phyloP scores from a whole-genome alignment of 139 green algal genomes.

The Pleodorina starrii region DNA sequence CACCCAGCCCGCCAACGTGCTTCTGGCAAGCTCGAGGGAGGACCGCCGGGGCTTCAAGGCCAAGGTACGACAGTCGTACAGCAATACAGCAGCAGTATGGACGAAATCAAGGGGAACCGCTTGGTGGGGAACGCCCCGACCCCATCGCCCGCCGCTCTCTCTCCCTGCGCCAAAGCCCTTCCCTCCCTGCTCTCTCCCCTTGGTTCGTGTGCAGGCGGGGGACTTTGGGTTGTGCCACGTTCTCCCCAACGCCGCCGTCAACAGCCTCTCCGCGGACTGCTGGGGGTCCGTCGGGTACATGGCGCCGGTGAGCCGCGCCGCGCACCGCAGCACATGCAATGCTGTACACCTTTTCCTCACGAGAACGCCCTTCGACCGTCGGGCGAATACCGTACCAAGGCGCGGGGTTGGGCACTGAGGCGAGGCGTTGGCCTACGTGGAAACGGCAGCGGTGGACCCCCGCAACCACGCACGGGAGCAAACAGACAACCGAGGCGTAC shows the following conservation, averaged over 20 bases:
- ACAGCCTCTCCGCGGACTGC: not conserved
- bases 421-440: not conserved
- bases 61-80: constrained; percentile 12
- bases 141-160: not conserved
- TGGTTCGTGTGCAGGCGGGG: not conserved
- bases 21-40: not conserved
- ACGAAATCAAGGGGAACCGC: not conserved
- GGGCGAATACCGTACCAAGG: not conserved
- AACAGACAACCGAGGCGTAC: not conserved
- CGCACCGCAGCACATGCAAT: not conserved
- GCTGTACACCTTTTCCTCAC: not conserved
- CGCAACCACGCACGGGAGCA: not conserved
- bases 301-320: constrained; percentile 3
- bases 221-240: constrained; percentile 31
- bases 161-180: no score
- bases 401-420: not conserved
- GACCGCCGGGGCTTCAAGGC: constrained; percentile 32
- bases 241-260: not conserved
- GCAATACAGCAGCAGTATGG: not conserved
- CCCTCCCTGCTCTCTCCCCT: no score
- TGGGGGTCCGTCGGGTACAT: constrained; percentile 11
- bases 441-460: not conserved
- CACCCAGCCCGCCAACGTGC: constrained; percentile 37
- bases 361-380: not conserved
- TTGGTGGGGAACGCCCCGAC: not conserved